Evolutionary conservation across 2,329 filamentous ascomycete species (phyloP).

Genomic region (Hirsutella minnesotensis): DNA sequence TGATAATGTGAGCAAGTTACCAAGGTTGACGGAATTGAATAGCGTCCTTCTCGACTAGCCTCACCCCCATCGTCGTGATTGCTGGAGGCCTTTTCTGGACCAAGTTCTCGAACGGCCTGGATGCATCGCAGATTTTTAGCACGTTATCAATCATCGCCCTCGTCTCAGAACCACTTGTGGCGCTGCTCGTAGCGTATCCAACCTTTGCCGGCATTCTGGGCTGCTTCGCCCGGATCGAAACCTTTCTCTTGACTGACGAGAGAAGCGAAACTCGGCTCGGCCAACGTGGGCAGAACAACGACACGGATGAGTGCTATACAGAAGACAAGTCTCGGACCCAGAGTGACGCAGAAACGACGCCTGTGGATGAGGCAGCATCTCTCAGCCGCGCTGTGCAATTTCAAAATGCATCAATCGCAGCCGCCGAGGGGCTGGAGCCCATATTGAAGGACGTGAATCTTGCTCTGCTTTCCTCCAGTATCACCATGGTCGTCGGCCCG

Average conservation of each 20-base stretch:
- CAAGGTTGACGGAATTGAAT: neutral
- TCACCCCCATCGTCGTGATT: slow-evolving; percentile 6
- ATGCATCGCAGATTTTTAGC: slow-evolving; percentile 3
- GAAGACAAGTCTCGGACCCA: neutral
- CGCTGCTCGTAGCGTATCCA: slow-evolving; percentile 2
- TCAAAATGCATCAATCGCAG: slow-evolving; percentile 28
- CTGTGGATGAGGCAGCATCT: no score
- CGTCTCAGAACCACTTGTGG: slow-evolving; percentile 4
- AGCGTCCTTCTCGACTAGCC: neutral
- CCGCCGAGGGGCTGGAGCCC: slow-evolving; percentile 23
- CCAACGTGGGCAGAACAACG: no score
- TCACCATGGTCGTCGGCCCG: slow-evolving; percentile 15
- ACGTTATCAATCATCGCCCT: slow-evolving; percentile 6
- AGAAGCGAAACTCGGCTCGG: neutral
- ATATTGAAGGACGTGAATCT: slow-evolving; percentile 2
- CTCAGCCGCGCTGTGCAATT: slow-evolving; percentile 25
- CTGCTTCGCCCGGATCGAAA: slow-evolving; percentile 7
- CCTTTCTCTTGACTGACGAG: slow-evolving; percentile 3
- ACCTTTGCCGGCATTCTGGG: slow-evolving; percentile 3
- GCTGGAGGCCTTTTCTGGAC: slow-evolving; percentile 7
- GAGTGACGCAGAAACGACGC: neutral
- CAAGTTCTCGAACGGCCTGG: slow-evolving; percentile 1
- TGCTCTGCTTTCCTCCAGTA: neutral
- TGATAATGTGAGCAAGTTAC: neutral
- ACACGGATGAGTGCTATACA: no score